phyloP scores from a whole-genome alignment of 2,329 filamentous ascomycete species.

The Mariannaea sp. region DNA sequence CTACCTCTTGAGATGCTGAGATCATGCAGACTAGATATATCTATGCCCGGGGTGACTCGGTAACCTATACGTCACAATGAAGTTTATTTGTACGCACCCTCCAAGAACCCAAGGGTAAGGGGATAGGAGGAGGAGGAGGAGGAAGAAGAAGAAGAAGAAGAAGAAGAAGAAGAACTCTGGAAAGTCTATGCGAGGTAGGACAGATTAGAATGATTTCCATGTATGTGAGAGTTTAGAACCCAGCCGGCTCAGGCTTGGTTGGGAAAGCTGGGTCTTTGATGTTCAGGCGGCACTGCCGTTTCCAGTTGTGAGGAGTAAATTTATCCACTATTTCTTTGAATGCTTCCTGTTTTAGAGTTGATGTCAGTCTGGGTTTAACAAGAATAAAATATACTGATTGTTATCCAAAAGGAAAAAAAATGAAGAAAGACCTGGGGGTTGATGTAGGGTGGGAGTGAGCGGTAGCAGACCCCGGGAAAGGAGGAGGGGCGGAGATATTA shows the following conservation, averaged over 20 bases:
- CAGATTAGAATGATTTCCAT: too few species aligned
- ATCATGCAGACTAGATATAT: too few species aligned
- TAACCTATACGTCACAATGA: too few species aligned
- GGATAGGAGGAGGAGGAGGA: not conserved
- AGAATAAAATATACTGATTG: not conserved
- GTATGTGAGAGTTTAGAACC: constrained; percentile 35
- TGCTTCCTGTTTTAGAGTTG: constrained; percentile 62
- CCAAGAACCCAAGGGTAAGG: too few species aligned
- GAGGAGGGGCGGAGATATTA: too few species aligned
- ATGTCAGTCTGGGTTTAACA: constrained; percentile 14
- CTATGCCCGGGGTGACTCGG: not conserved
- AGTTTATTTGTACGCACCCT: not conserved
- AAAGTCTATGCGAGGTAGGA: too few species aligned
- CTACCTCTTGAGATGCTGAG: not conserved
- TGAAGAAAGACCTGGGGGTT: too few species aligned
- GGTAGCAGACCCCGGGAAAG: too few species aligned
- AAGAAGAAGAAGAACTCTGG: not conserved
- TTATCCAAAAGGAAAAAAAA: too few species aligned
- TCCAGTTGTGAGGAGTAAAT: constrained; percentile 84
- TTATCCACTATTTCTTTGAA: constrained; percentile 94
- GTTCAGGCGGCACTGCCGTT: constrained; percentile 55
- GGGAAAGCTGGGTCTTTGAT: constrained; percentile 52
- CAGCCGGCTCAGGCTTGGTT: constrained; percentile 56
- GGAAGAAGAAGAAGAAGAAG: not conserved
- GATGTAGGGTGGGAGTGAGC: not conserved